Evolutionary conservation across 2,329 filamentous ascomycete genomes (phyloP).

Genomic region (Rutstroemia sp.): DNA sequence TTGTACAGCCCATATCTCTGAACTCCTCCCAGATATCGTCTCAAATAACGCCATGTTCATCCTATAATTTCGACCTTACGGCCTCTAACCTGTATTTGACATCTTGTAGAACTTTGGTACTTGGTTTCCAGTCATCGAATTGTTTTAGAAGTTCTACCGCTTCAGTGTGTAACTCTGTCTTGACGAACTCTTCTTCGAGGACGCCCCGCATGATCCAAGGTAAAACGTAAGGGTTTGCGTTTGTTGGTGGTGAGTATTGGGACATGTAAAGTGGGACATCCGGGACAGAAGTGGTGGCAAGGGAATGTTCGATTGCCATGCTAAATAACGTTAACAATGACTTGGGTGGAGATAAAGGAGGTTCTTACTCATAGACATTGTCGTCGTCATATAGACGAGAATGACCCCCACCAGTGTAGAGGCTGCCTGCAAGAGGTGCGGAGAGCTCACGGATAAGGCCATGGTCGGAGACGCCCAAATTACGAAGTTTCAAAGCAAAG

Average conservation of each 20-base stretch:
- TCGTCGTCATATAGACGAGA: conserved; percentile 87
- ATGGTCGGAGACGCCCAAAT: conserved; percentile 87
- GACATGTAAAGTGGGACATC: conserved; percentile 42
- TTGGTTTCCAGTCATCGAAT: conserved; percentile 91
- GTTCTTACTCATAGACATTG: conserved; percentile 65
- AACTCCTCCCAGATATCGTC: neutral
- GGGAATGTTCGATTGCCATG: conserved; percentile 62
- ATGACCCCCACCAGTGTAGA: conserved; percentile 90
- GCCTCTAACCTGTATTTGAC: conserved; percentile 92
- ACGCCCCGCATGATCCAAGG: conserved; percentile 95
- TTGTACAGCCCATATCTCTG: neutral
- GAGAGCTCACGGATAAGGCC: conserved; percentile 88
- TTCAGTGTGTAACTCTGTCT: conserved; percentile 69
- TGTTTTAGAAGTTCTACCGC: conserved; percentile 71
- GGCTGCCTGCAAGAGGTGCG: conserved; percentile 76
- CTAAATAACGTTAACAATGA: conserved; percentile 28
- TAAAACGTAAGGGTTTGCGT: conserved; percentile 76
- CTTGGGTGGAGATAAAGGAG: conserved; percentile 10
- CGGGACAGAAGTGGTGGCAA: conserved; percentile 59
- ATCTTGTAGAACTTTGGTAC: conserved; percentile 85
- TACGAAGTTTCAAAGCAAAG: conserved; percentile 88
- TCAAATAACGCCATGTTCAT: neutral
- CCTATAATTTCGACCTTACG: conserved; percentile 69
- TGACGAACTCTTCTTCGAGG: conserved; percentile 85
- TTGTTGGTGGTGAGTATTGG: conserved; percentile 41